Base-by-base conservation (phyloP, 768 basidiomycete species). In the Kwoniella sp. region DNA sequence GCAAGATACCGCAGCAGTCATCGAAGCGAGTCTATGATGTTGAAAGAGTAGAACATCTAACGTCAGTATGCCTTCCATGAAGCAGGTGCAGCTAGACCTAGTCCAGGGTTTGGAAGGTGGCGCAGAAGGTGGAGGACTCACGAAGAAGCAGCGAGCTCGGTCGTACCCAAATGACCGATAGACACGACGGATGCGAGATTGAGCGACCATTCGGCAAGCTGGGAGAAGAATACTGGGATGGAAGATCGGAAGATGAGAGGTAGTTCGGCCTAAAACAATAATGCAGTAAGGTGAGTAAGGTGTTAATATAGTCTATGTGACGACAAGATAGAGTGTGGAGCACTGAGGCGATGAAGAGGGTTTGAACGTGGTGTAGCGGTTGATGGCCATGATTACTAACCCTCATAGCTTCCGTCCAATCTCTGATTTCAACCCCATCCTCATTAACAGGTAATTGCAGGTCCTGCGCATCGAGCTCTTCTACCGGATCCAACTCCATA, bases 161-260 rank as follows among this genome's bases (percentile, higher is more conserved):
- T 86, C 0, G 92, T 95, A 0, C 91, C 92, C 12, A 97, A 80
- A 78, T 97, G 95, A 0, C 95, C 95, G 24, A 95, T 89, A 12
- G 88, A 88, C 36, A 98, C 79, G 53, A 95, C 90, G 12, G 91
- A 88, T 2, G 87, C 88, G 40, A 95, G 83, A 50, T 91, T 85
- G 33, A 98, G 85, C 9, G 89, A 90, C 78, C 90, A 94, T 76
- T 98, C 94, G 46, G 77, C 72, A 5, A 75, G 51, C 61, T 79
- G 78, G 15, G 77, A 74, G 44, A 73, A 67, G 58, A 75, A 76
- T 12, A 74, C 67, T 2, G 78, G 78, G 19, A 74, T 52, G 25
- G 72, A 65, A 4, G 64, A 68, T 44, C 67, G 55, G 40, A 72
- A 30, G 24, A 79, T 64, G 50, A 79, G 67, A 8, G 67, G 69